phyloP scores from a whole-genome alignment of 805 yeast genomes.

The Wickerhamiella kazuoi region DNA sequence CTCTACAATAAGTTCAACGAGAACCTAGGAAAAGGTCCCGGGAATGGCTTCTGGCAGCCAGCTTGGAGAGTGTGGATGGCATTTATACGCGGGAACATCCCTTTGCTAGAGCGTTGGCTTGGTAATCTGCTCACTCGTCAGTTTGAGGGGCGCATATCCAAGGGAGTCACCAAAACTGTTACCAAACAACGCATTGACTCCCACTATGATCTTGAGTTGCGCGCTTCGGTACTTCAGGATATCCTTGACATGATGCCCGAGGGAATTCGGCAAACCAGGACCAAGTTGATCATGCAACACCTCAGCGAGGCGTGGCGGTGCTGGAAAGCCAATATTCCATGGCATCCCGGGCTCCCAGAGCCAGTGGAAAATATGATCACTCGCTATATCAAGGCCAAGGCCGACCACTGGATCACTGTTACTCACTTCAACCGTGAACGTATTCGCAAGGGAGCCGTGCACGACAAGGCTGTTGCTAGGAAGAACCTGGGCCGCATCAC shows the following conservation, averaged over 20 bases:
- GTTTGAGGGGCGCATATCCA: slow-evolving; percentile 86
- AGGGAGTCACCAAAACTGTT: slow-evolving; percentile 80
- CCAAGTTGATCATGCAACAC: slow-evolving; percentile 79
- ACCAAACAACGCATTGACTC: slow-evolving; percentile 94
- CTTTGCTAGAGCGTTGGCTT: slow-evolving; percentile 85
- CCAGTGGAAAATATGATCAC: slow-evolving; percentile 77
- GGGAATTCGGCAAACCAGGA: slow-evolving; percentile 70
- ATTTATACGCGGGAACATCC: slow-evolving; percentile 80
- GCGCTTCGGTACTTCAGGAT: slow-evolving; percentile 91
- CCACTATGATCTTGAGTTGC: slow-evolving; percentile 76
- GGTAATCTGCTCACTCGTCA: slow-evolving; percentile 83
- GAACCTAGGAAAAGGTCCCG: slow-evolving; percentile 92
- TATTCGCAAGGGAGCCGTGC: slow-evolving; percentile 73
- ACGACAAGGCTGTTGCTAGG: slow-evolving; percentile 85
- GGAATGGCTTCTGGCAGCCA: slow-evolving; percentile 99
- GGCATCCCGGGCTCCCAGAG: slow-evolving; percentile 95
- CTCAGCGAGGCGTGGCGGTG: slow-evolving; percentile 98
- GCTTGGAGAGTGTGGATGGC: slow-evolving; percentile 95
- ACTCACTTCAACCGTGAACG: slow-evolving; percentile 87
- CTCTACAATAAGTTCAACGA: slow-evolving; percentile 71
- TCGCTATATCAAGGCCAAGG: slow-evolving; percentile 82
- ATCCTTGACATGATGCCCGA: slow-evolving; percentile 95
- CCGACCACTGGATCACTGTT: slow-evolving; percentile 90
- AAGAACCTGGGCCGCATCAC: slow-evolving; percentile 87
- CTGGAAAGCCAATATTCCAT: slow-evolving; percentile 97